Percentiles rank a stretch among this genome's conserved stretches.
Evolutionary conservation across 768 basidiomycete genomes (phyloP).

Genomic region (Macrolepiota fuliginosa): DNA sequence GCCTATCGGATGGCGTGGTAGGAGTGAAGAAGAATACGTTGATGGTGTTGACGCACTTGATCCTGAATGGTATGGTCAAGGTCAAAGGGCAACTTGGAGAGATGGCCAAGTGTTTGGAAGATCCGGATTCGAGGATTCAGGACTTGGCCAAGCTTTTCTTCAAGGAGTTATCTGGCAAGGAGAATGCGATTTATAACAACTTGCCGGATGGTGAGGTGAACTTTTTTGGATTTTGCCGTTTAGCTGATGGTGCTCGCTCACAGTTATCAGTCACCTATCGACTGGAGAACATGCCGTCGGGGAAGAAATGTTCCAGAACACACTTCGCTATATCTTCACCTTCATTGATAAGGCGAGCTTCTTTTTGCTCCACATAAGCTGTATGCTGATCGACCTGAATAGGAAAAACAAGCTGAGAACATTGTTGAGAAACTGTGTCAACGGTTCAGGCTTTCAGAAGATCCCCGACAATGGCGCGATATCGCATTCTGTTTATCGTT

Average conservation of each 20-base stretch:
- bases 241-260: slow-evolving; percentile 11
- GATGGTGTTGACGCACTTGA: slow-evolving; percentile 96
- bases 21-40: slow-evolving; percentile 99
- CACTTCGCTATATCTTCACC: slow-evolving; percentile 91
- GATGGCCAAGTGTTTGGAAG: slow-evolving; percentile 99
- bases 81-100: slow-evolving; percentile 99
- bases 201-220: slow-evolving; percentile 80
- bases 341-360: slow-evolving; percentile 90
- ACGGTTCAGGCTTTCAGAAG: slow-evolving; percentile 85
- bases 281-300: slow-evolving; percentile 89
- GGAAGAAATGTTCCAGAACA: slow-evolving; percentile 89
- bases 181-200: slow-evolving; percentile 99
- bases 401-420: slow-evolving; percentile 98
- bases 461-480: slow-evolving; percentile 95
- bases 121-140: slow-evolving; percentile 79
- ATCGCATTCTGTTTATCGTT: slow-evolving; percentile 94
- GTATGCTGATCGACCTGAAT: not conserved
- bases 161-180: slow-evolving; percentile 92
- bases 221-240: not conserved
- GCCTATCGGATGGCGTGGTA: slow-evolving; percentile 81
- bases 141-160: slow-evolving; percentile 99
- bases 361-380: not conserved
- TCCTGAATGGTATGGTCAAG: slow-evolving; percentile 99
- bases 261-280: slow-evolving; percentile 94
- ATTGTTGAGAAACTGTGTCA: slow-evolving; percentile 98